phyloP scores from a whole-genome alignment of 2,329 filamentous ascomycete genomes.

The Phaeophleospora eucalypticola region DNA sequence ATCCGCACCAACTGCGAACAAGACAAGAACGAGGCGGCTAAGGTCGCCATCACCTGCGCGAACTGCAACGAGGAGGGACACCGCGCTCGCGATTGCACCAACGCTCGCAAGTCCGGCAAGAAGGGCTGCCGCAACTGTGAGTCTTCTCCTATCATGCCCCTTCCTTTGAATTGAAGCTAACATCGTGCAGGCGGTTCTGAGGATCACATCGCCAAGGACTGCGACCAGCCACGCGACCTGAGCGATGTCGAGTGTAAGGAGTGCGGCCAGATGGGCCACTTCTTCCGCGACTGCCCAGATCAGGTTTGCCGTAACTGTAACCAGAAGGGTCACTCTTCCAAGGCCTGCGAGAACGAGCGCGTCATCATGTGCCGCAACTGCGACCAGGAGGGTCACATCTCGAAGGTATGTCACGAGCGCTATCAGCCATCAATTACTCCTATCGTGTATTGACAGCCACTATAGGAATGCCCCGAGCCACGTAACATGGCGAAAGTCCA shows the following conservation, averaged over 20 bases:
- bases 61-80: slow-evolving; percentile 53
- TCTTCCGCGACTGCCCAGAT: slow-evolving; percentile 33
- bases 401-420: not conserved
- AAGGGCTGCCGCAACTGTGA: slow-evolving; percentile 34
- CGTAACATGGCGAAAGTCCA: slow-evolving; percentile 48
- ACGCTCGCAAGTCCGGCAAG: slow-evolving; percentile 54
- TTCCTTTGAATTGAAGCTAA: not conserved
- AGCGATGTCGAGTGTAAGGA: slow-evolving; percentile 33
- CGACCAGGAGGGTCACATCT: slow-evolving; percentile 26
- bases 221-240: slow-evolving; percentile 50
- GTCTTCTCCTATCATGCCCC: not conserved
- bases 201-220: slow-evolving; percentile 60
- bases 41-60: slow-evolving; percentile 46
- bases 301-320: slow-evolving; percentile 35
- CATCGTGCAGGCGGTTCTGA: slow-evolving; percentile 9
- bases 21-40: slow-evolving; percentile 40
- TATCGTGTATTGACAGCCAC: slow-evolving; percentile 1
- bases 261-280: slow-evolving; percentile 32
- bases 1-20: slow-evolving; percentile 44
- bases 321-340: slow-evolving; percentile 30
- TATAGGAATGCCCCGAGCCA: slow-evolving; percentile 60
- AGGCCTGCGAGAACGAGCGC: slow-evolving; percentile 34
- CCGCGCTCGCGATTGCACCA: slow-evolving; percentile 59
- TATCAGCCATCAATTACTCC: no score
- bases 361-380: slow-evolving; percentile 36